Evolutionary conservation across 352 stramenopile species (phyloP), one percentile per base, ranked within the genome.

Genomic region (Globisporangium mamillatum): DNA sequence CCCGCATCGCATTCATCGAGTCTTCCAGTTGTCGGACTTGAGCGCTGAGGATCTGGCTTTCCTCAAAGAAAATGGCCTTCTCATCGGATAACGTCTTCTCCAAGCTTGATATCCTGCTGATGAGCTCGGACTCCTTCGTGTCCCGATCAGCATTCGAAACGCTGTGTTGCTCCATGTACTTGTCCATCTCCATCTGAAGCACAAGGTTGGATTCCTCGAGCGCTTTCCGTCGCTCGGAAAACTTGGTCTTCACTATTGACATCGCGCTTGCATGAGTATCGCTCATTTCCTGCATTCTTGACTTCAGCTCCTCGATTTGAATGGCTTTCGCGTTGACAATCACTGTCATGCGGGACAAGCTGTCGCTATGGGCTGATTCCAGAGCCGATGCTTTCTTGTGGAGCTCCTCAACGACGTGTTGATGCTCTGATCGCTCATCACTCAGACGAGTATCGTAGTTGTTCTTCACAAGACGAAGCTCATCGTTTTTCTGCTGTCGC

Each of bases 301-400:
- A 22, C 32, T 68, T 82, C 6, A 84, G 55, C n/a, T 71, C 9
- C 25, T 84, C 73, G 24, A 90, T 55, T 14, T 70, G 48, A 7
- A 7, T 59, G 8, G 75, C 68, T 57, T 90, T 90, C 18, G 69
- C 61, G 8, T 78, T 71, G 46, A 87, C 65, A n/a, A 72, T n/a
- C 12, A 65, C 57, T 1, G 77, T 85, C 78, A 87, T 82, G 29
- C 64, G 66, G 0, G 67, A 61, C 18, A 86, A 67, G 0, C 60
- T 69, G 14, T 73, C 63, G 7, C 66, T 76, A 16, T 78, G 67
- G 2, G 65, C 53, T 32, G 59, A 22, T 10, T 66, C 44, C 10
- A 80, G 20, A 53, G n/a, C 34, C 67, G 38, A 29, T 67, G 63
- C 29, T 60, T 44, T 10, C 29, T 38, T 58, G n/a, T 25, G 46